Evolutionary conservation across 768 basidiomycete species (phyloP), one percentile per base, ranked within the genome.

Genomic region (Pleurotus sapidus): DNA sequence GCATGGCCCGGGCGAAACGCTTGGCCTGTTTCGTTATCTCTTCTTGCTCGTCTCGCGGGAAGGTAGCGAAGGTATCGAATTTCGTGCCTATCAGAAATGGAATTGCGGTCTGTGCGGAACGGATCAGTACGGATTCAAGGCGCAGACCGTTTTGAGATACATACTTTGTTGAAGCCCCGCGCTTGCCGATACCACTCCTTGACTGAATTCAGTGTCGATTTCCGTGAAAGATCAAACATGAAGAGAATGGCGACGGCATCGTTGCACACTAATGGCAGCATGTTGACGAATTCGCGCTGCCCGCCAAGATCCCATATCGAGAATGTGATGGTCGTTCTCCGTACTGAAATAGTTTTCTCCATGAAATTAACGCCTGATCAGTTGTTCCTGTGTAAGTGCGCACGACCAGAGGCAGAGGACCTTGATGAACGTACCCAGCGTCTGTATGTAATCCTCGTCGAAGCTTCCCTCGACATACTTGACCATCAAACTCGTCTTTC

Each of bases 171-270:
- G 77, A 99, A 99, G 18, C 97, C 97, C 66, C 97, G 82, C 53
- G 95, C 95, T 75, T 99, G 97, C 65, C 97, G 84, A 80, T 98
- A 99, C 97, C 97, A 99, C 74, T 99, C 97, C 75, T 98, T 98
- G 65, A 99, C 94, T 57, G 93, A 96, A 74, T 98, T 98, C 61
- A 99, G 74, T 43, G 97, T 99, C 59, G 92, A 93, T 74, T 98
- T 98, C 64, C 97, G 87, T 58, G 93, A 94, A 46, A 99, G 82
- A 77, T 99, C 97, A 70, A 99, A 99, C 97, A 98, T 98, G 86
- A 98, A 99, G 47, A 99, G 80, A 67, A 99, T 96, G 40, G 97
- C 97, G 57, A 98, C 95, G n/a, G 97, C 96, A 65, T 98, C 96
- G 68, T 98, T 98, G 75, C 95, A 98, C 62, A 98, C 96, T 45